Evolutionary conservation across 306 rosid genomes (phyloP).

Genomic region (Adenanthera pavonina): DNA sequence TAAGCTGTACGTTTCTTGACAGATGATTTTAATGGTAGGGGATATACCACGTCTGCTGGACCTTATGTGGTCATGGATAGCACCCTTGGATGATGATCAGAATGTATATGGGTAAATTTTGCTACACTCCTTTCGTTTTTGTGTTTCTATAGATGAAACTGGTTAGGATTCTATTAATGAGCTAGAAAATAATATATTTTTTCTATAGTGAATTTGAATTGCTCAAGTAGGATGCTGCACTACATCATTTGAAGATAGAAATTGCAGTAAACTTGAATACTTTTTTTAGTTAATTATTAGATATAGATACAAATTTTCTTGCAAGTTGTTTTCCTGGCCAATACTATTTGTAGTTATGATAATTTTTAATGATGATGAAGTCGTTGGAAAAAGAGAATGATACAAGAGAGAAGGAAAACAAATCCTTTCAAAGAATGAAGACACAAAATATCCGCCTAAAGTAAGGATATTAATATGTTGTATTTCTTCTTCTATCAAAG

Average conservation of each 20-base stretch:
- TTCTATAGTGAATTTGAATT: conserved; percentile 10
- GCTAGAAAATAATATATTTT: conserved; percentile 16
- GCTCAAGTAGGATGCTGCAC: conserved; percentile 23
- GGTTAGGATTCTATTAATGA: conserved; percentile 26
- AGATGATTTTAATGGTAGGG: conserved; percentile 93
- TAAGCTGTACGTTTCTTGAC: conserved; percentile 40
- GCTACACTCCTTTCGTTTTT: conserved; percentile 34
- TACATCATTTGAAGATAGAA: conserved; percentile 23
- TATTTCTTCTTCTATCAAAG: no score
- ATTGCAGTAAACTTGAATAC: neutral
- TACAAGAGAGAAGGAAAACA: neutral
- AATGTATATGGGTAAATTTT: conserved; percentile 69
- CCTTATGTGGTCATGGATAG: conserved; percentile 97
- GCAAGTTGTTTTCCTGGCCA: neutral
- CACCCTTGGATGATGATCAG: conserved; percentile 82
- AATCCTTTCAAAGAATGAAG: neutral
- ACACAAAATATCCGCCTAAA: neutral
- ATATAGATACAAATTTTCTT: neutral
- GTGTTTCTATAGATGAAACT: conserved; percentile 10
- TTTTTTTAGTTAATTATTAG: neutral
- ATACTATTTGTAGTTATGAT: conserved; percentile 5
- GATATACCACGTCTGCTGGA: conserved; percentile 89
- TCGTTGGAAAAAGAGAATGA: neutral
- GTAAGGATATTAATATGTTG: neutral
- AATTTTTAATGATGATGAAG: neutral